Evolutionary conservation across 257 asterid genomes (phyloP).

Genomic region (Solanum gracilifrons): DNA sequence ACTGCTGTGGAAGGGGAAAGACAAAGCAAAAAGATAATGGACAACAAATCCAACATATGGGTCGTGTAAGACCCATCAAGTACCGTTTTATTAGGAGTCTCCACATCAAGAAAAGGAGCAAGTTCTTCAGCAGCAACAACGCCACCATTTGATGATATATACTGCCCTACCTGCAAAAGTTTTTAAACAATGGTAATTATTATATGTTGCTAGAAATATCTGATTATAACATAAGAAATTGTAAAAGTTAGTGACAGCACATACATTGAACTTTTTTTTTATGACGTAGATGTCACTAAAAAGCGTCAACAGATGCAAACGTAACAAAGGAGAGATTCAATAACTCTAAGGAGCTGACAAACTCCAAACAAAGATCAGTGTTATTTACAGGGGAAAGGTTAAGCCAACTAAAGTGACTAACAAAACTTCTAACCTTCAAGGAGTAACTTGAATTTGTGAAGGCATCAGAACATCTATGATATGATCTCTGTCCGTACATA

Average conservation of each 20-base stretch:
- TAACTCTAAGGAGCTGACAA: not conserved
- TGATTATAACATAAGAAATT: not conserved
- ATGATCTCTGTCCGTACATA: not conserved
- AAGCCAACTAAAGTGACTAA: not conserved
- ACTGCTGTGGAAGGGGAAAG: not conserved
- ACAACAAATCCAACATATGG: not conserved
- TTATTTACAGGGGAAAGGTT: not conserved
- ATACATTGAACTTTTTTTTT: not conserved
- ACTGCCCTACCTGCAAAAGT: slow-evolving; percentile 73
- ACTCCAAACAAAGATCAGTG: not conserved
- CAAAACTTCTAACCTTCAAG: not conserved
- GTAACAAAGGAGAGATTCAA: not conserved
- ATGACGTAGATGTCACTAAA: not conserved
- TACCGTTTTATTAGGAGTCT: slow-evolving; percentile 49
- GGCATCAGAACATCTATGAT: not conserved
- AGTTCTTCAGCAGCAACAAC: slow-evolving; percentile 96
- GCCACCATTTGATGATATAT: slow-evolving; percentile 89
- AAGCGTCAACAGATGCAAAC: not conserved
- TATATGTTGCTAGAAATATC: not conserved
- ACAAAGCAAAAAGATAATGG: not conserved
- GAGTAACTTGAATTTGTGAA: not conserved
- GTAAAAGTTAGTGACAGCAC: not conserved
- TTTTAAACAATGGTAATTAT: not conserved
- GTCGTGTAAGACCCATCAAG: not conserved
- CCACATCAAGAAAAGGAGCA: slow-evolving; percentile 92